Conservation (phyloP, 116 monocot genomes). For the Iris pallida region DNA sequence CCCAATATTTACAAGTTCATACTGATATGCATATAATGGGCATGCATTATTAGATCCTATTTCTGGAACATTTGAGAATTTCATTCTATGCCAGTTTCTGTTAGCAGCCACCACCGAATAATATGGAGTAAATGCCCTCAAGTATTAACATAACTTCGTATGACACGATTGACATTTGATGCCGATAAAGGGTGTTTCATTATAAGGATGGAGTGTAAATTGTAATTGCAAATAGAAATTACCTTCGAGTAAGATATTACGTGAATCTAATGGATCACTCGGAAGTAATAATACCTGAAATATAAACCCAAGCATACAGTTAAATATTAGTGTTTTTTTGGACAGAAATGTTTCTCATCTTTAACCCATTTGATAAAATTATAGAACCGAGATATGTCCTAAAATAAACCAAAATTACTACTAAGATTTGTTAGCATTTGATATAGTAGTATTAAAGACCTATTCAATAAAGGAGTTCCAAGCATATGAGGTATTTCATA, state of each 20-base stretch:
- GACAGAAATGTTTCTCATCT: neutral
- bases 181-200: neutral
- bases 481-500: too few relatives aligned
- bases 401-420: neutral
- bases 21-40: too few relatives aligned
- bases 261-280: constrained; percentile 79
- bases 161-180: neutral
- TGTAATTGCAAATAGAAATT: constrained; percentile 6
- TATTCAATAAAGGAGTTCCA: too few relatives aligned
- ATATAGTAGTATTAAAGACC: too few relatives aligned
- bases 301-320: constrained; percentile 1
- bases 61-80: too few relatives aligned
- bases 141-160: too few relatives aligned
- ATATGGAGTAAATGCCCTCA: too few relatives aligned
- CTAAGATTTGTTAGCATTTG: too few relatives aligned
- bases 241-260: constrained; percentile 98
- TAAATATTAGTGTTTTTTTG: neutral
- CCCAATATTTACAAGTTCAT: too few relatives aligned
- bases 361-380: neutral
- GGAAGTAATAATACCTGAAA: constrained; percentile 80
- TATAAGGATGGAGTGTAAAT: neutral
- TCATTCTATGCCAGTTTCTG: too few relatives aligned
- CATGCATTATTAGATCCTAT: too few relatives aligned
- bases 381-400: neutral
- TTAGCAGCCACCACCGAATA: too few relatives aligned